phyloP scores from a whole-genome alignment of 108 stramenopile species.

The Discostella pseudostelligera region DNA sequence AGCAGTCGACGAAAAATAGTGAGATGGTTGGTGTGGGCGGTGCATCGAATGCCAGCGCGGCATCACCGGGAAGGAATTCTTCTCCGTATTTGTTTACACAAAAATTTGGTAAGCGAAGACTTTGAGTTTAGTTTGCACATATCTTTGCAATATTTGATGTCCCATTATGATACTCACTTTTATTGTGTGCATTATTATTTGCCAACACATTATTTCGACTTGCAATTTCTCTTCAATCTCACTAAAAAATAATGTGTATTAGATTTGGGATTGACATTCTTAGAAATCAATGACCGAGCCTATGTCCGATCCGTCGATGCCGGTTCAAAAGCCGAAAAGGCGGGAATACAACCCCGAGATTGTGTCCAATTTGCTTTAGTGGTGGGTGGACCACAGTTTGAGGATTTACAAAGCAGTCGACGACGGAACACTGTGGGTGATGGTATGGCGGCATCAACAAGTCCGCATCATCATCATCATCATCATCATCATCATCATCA shows the following conservation, averaged over 20 bases:
- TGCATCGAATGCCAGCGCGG: background rate
- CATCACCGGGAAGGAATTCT: constrained; percentile 11
- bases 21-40: background rate
- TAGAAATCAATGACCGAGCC: constrained; percentile 78
- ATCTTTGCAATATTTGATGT: no score
- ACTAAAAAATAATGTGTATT: background rate
- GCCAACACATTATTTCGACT: background rate
- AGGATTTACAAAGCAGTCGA: constrained; percentile 9
- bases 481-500: no score
- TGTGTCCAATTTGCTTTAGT: constrained; percentile 80
- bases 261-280: constrained; percentile 70
- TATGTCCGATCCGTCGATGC: constrained; percentile 69
- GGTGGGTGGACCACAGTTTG: constrained; percentile 45
- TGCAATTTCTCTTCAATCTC: background rate
- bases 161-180: no score
- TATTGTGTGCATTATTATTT: no score
- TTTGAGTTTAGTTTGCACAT: background rate
- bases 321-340: constrained; percentile 43
- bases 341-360: constrained; percentile 70
- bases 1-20: background rate
- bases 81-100: constrained; percentile 24
- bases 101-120: constrained; percentile 37
- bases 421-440: background rate
- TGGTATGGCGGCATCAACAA: background rate
- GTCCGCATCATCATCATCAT: no score